Evolutionary conservation across 257 asterid genomes (phyloP).

Genomic region (Jaltomata sinuosa): DNA sequence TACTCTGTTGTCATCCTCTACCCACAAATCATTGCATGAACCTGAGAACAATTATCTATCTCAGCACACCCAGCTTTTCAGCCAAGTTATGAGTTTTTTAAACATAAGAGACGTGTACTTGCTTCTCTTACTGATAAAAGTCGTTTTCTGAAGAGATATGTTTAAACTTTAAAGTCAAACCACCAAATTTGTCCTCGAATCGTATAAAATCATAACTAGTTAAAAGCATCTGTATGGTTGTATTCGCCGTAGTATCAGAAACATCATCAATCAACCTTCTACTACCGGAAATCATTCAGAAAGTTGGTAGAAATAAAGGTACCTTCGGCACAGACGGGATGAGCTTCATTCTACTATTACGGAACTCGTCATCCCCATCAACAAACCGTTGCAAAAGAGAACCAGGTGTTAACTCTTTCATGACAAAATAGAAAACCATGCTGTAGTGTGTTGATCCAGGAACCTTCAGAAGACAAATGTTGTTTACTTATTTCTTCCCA

Average conservation of each 20-base stretch:
- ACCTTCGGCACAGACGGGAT: slow-evolving; percentile 98
- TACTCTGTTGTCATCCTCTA: neutral
- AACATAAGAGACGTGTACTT: neutral
- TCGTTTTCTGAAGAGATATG: neutral
- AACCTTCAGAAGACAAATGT: slow-evolving; percentile 43
- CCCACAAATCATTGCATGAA: neutral
- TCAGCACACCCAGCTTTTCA: neutral
- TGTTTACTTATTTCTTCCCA: neutral
- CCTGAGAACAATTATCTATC: neutral
- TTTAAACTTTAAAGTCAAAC: neutral
- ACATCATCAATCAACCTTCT: neutral
- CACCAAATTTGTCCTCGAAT: neutral
- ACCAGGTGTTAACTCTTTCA: slow-evolving; percentile 47
- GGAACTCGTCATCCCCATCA: slow-evolving; percentile 95
- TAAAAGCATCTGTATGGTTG: neutral
- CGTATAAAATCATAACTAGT: neutral
- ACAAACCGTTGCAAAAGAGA: slow-evolving; percentile 90
- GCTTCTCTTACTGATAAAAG: neutral
- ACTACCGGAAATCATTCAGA: neutral
- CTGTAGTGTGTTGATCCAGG: slow-evolving; percentile 97
- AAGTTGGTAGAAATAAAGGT: slow-evolving; percentile 1
- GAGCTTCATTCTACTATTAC: slow-evolving; percentile 89
- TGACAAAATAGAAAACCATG: slow-evolving; percentile 84
- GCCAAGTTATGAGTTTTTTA: neutral
- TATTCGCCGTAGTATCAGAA: neutral